Evolutionary conservation across 2,329 filamentous ascomycete species (phyloP), one percentile per base, ranked within the genome.

Genomic region (Nannizziopsis arthrosporioides): DNA sequence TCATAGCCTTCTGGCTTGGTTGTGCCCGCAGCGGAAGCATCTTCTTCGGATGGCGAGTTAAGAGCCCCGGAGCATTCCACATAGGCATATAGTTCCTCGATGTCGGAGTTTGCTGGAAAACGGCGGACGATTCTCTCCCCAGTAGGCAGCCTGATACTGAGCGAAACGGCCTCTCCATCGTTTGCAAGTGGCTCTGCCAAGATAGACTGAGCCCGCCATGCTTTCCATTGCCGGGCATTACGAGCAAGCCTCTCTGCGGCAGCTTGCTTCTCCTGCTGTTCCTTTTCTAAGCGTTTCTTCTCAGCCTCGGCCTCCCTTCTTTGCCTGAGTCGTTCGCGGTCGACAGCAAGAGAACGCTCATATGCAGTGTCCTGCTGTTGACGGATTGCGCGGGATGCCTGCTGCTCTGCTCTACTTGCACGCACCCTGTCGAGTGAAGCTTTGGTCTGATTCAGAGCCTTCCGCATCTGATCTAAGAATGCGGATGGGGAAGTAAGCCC

Each of bases 71-170:
- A 82, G 67, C 90, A 96, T 61, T 98, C 92, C 2, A 96, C 88
- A 67, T 94, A 95, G 0, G 90, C 92, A 64, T 96, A 96, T 5
- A 98, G 69, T 59, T 95, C 88, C 62, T 96, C 90, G 34, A 96
- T 71, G 1, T 76, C 73, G 0, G 84, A 78, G n/a, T 78, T 72
- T 1, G 75, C 71, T 0, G 72, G 65, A 62, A 98, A 96, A 43
- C 77, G 78, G 37, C 90, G 77, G 48, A 94, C 77, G 1, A 94
- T 77, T 37, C 89, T 76, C 42, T 86, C 83, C 0, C 79, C 84
- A 3, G 77, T 82, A 0, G 73, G 70, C 58, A 82, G 66, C 11
- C 78, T 72, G 19, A 84, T 65, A 53, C 75, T 79, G 44, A 84
- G 72, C n/a, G 88, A 78, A 14, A 94, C 84, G 0, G 81, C 74